These are phyloP conservation scores for Chaetomiaceae sp. DNA, from an alignment of 2,329 filamentous ascomycete genomes.

Conservation along the genomic window DNA sequence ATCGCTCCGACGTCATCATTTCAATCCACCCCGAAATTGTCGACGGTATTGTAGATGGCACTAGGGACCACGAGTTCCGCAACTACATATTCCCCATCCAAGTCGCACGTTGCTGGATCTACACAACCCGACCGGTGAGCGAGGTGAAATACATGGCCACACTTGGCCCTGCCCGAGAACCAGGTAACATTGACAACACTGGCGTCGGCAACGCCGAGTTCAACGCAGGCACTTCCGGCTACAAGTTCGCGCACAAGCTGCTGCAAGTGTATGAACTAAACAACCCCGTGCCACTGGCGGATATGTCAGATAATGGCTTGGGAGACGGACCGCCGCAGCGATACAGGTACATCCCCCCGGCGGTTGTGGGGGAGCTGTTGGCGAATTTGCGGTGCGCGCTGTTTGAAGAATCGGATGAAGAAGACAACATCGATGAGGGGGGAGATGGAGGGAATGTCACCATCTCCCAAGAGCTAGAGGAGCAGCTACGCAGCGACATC, in stretches of 20 bases:
- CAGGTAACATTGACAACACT: constrained; percentile 42
- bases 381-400: constrained; percentile 54
- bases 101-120: constrained; percentile 60
- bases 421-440: background rate
- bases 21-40: constrained; percentile 46
- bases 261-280: constrained; percentile 59
- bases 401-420: constrained; percentile 31
- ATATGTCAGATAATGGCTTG: constrained; percentile 54
- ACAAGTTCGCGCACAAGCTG: constrained; percentile 50
- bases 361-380: constrained; percentile 53
- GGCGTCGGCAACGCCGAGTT: constrained; percentile 52
- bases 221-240: constrained; percentile 38
- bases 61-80: constrained; percentile 52
- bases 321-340: constrained; percentile 46
- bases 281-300: constrained; percentile 49
- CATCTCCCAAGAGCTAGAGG: constrained; percentile 49
- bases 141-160: constrained; percentile 57
- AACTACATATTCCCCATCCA: constrained; percentile 51
- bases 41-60: constrained; percentile 45
- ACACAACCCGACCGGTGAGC: constrained; percentile 44
- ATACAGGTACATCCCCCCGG: constrained; percentile 53
- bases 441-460: constrained; percentile 28
- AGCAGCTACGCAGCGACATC: constrained; percentile 47
- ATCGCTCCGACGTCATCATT: constrained; percentile 52
- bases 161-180: constrained; percentile 44